Evolutionary conservation across 169 alveolate genomes (phyloP).

Genomic region (Cryptosporidium viatorum): DNA sequence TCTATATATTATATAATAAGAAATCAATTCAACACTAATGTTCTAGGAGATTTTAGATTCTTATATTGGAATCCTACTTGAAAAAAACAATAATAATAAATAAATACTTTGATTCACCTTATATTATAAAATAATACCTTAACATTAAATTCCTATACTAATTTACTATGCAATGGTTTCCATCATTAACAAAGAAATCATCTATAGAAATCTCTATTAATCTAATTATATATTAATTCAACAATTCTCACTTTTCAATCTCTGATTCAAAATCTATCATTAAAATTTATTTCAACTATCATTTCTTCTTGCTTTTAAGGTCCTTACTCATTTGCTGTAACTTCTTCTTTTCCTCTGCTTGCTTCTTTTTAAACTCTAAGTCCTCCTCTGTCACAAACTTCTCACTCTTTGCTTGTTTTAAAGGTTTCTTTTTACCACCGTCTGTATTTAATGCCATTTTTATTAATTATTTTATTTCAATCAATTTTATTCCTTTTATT

Average conservation of each 20-base stretch:
- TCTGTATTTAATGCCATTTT: conserved; percentile 69
- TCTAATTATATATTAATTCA: neutral
- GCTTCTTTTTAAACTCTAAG: conserved; percentile 81
- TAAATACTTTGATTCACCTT: too few relatives aligned
- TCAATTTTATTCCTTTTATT: neutral
- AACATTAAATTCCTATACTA: neutral
- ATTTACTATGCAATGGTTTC: neutral
- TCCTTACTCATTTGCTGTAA: conserved; percentile 71
- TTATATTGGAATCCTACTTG: conserved; percentile 6
- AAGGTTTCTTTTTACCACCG: conserved; percentile 85
- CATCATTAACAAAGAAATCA: neutral
- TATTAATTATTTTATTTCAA: neutral
- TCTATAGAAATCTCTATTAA: neutral
- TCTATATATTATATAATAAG: conserved; percentile 24
- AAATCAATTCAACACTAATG: neutral
- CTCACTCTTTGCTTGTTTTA: conserved; percentile 82
- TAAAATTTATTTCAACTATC: neutral
- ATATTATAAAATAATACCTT: too few relatives aligned
- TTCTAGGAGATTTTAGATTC: conserved; percentile 52
- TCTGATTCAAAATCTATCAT: neutral
- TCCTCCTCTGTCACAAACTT: conserved; percentile 82
- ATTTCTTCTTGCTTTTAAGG: conserved; percentile 37
- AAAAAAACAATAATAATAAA: neutral
- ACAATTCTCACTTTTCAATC: neutral
- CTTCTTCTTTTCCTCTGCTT: conserved; percentile 81